Evolutionary conservation across 371 early-diverging fungal species (phyloP), one percentile per base, ranked within the genome.

Genomic region (Fennellomyces sp.): DNA sequence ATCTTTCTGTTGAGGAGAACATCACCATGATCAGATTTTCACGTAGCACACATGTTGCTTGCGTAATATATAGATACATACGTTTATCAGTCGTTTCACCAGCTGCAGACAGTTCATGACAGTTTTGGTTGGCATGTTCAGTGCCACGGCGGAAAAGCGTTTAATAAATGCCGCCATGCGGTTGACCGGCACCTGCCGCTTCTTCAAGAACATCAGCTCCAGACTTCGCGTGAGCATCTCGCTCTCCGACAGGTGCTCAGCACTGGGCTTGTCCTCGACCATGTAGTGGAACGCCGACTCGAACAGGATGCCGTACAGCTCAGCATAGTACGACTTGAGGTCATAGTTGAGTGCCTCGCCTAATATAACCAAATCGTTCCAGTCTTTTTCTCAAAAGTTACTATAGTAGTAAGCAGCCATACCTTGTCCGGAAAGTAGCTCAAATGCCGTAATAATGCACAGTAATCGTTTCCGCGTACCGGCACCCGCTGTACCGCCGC

Each of bases 361-460:
- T 67, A 62, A 30, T 42, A 19, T 33, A 21, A 12, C 0, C 5
- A 27, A 15, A 30, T 41, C 21, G 15, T 3, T 41, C 11, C 5
- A 11, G n/a, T 25, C 26, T 19, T 21, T 7, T 21, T 49, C 50
- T n/a, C n/a, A n/a, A n/a, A n/a, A n/a, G n/a, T 5, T 5, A 41
- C 11, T 11, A 41, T 4, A n/a, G 2, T 5, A 11, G 41, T 41
- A 35, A 25, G 33, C n/a, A n/a, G n/a, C 17, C 38, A 48, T 50
- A 70, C 72, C 92, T 72, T 95, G 95, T 12, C 94, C 94, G 8
- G 89, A 87, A 28, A 95, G 76, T 35, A 97, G 70, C 60, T 93
- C 86, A 67, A 94, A 89, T 2, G 96, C 94, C 0, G 94, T 91
- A 42, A 94, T 84, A 17, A 94, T 88, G 65, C 97, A 94, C 23